Evolutionary conservation across 176 grass and related monocot species (phyloP).

Genomic region (Microstegium vimineum): DNA sequence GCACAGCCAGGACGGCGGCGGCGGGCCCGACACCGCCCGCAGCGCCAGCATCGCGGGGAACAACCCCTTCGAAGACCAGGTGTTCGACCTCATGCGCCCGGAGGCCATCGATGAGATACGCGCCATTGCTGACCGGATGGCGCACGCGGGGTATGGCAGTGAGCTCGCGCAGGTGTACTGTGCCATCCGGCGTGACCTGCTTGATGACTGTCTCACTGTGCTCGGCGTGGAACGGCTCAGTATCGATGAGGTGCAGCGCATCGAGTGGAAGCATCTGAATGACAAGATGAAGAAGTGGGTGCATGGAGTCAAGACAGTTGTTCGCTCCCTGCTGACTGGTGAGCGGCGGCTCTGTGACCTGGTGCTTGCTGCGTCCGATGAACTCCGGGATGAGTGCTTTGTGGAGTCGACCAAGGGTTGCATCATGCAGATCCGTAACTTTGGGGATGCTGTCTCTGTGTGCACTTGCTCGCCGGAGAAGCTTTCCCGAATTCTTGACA

Average conservation of each 20-base stretch:
- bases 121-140: conserved; percentile 70
- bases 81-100: conserved; percentile 63
- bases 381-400: conserved; percentile 77
- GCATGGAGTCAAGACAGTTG: conserved; percentile 69
- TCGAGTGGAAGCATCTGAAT: conserved; percentile 77
- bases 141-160: conserved; percentile 50
- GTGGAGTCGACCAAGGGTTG: conserved; percentile 72
- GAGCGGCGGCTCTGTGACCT: conserved; percentile 70
- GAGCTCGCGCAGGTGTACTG: conserved; percentile 84
- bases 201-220: conserved; percentile 75
- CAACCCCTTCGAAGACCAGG: conserved; percentile 59
- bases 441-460: conserved; percentile 84
- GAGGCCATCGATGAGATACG: conserved; percentile 54
- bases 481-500: conserved; percentile 82
- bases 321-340: conserved; percentile 61
- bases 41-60: conserved; percentile 38
- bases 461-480: conserved; percentile 75
- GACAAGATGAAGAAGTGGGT: conserved; percentile 99
- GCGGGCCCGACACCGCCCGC: conserved; percentile 35
- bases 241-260: conserved; percentile 90
- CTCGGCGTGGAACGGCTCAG: conserved; percentile 82
- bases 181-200: conserved; percentile 61
- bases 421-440: conserved; percentile 87
- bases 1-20: conserved; percentile 48
- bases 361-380: conserved; percentile 60